A percentile compares a stretch with the other conserved stretches of the same genome.
These are phyloP conservation scores for Colletotrichum magnum DNA, from an alignment of 2,329 filamentous ascomycete genomes.

Conservation along the genomic window DNA sequence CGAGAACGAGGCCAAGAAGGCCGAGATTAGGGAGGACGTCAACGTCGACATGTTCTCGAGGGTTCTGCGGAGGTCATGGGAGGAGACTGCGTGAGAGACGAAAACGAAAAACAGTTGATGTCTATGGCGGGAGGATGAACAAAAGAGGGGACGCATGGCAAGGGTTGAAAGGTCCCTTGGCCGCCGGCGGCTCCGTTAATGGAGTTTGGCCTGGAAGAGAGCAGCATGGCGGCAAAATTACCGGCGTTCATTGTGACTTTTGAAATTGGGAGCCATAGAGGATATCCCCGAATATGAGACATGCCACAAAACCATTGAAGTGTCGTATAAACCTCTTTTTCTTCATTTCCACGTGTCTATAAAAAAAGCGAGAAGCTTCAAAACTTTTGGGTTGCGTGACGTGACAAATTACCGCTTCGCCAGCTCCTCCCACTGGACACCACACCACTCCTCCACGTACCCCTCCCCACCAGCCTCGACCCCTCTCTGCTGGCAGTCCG, in stretches of 20 bases:
- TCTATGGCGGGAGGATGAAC: conserved; percentile 19
- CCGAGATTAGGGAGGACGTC: conserved; percentile 95
- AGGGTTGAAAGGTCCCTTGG: conserved; percentile 22
- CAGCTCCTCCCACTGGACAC: conserved; percentile 96
- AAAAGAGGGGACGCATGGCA: conserved; percentile 9
- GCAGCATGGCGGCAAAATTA: conserved; percentile 43
- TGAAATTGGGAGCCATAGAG: conserved; percentile 42
- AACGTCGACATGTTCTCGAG: conserved; percentile 88
- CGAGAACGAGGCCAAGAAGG: conserved; percentile 97
- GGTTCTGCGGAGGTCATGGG: conserved; percentile 87
- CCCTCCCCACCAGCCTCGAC: conserved; percentile 74
- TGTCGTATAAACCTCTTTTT: conserved; percentile 29
- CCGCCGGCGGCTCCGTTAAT: conserved; percentile 37
- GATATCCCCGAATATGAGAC: conserved; percentile 42
- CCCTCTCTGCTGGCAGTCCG: conserved; percentile 78
- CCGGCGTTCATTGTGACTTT: conserved; percentile 43
- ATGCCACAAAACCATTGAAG: conserved; percentile 33
- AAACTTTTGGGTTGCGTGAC: not conserved
- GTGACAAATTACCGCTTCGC: conserved; percentile 51
- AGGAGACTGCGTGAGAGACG: conserved; percentile 75
- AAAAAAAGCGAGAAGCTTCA: too few relatives aligned
- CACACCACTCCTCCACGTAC: conserved; percentile 96
- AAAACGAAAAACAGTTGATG: not conserved
- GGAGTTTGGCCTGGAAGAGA: conserved; percentile 41
- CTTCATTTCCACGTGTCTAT: not conserved